These are phyloP conservation scores for Wickerhamomyces canadensis DNA, from an alignment of 805 yeast species.

Conservation along the genomic window DNA sequence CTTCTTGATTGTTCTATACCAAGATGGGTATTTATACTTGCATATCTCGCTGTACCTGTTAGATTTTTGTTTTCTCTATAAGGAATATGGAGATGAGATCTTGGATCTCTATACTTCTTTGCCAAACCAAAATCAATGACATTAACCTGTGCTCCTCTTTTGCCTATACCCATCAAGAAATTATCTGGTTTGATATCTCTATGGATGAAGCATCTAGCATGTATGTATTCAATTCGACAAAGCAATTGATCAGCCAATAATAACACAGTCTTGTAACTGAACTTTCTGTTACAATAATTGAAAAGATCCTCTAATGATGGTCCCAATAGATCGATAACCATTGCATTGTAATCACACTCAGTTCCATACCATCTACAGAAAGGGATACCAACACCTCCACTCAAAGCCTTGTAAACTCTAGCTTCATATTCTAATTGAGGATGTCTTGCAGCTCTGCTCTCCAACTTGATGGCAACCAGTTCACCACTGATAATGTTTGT, in stretches of 20 bases:
- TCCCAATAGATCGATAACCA: slow-evolving; percentile 94
- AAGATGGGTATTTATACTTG: slow-evolving; percentile 89
- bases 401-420: slow-evolving; percentile 85
- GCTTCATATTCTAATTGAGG: slow-evolving; percentile 98
- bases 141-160: slow-evolving; percentile 94
- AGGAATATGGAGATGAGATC: slow-evolving; percentile 91
- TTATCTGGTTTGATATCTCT: slow-evolving; percentile 97
- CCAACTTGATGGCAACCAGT: slow-evolving; percentile 95
- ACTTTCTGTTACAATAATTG: slow-evolving; percentile 92
- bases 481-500: slow-evolving; percentile 94
- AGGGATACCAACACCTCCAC: slow-evolving; percentile 97
- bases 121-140: slow-evolving; percentile 95
- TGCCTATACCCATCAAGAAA: slow-evolving; percentile 78
- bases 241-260: slow-evolving; percentile 91
- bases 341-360: slow-evolving; percentile 92
- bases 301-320: slow-evolving; percentile 93
- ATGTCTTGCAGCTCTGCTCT: slow-evolving; percentile 84
- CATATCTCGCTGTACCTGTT: slow-evolving; percentile 97
- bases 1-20: slow-evolving; percentile 97
- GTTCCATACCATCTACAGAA: slow-evolving; percentile 96
- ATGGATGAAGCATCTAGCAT: slow-evolving; percentile 93
- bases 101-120: slow-evolving; percentile 91
- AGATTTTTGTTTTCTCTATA: slow-evolving; percentile 93
- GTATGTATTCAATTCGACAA: slow-evolving; percentile 91
- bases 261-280: slow-evolving; percentile 88